These are phyloP conservation scores for Pseudogymnoascus verrucosus DNA, from an alignment of 2,329 filamentous ascomycete genomes.

Conservation along the genomic window DNA sequence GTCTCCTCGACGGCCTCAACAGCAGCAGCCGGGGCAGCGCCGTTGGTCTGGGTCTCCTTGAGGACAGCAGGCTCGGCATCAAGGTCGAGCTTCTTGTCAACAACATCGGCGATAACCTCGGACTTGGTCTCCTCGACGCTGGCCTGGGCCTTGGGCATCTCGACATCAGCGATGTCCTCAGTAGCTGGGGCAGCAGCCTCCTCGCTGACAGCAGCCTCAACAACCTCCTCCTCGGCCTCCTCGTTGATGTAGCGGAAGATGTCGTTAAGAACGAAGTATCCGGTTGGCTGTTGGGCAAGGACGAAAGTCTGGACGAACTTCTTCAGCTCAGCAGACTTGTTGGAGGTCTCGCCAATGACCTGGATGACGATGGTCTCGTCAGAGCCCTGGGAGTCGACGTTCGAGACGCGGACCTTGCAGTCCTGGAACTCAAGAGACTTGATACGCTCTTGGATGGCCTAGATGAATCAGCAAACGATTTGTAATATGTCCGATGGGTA, in stretches of 20 bases:
- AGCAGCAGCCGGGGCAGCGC: constrained; percentile 31
- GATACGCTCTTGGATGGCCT: constrained; percentile 93
- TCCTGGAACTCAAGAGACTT: constrained; percentile 90
- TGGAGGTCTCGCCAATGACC: constrained; percentile 96
- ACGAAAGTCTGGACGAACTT: constrained; percentile 99
- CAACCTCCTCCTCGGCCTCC: constrained; percentile 65
- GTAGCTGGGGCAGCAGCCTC: constrained; percentile 16
- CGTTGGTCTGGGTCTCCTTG: constrained; percentile 36
- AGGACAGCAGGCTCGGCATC: constrained; percentile 30
- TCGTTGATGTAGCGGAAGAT: constrained; percentile 92
- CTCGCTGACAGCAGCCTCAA: constrained; percentile 33
- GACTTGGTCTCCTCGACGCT: constrained; percentile 29
- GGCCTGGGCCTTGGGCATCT: constrained; percentile 27
- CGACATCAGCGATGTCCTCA: constrained; percentile 21
- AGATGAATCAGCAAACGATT: constrained; percentile 17
- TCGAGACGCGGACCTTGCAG: constrained; percentile 96
- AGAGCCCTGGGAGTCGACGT: constrained; percentile 93
- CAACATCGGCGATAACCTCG: constrained; percentile 41
- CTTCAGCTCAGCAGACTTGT: constrained; percentile 81
- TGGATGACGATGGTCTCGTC: constrained; percentile 93
- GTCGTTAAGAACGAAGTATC: constrained; percentile 97
- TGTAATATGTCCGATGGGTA: background rate
- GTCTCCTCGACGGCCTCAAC: constrained; percentile 32
- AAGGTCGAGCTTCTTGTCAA: constrained; percentile 68
- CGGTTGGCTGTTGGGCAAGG: constrained; percentile 88